A percentile compares a stretch with the other conserved stretches of the same genome.
Conservation (phyloP, 306 rosid species). For the Styphnolobium japonicum region DNA sequence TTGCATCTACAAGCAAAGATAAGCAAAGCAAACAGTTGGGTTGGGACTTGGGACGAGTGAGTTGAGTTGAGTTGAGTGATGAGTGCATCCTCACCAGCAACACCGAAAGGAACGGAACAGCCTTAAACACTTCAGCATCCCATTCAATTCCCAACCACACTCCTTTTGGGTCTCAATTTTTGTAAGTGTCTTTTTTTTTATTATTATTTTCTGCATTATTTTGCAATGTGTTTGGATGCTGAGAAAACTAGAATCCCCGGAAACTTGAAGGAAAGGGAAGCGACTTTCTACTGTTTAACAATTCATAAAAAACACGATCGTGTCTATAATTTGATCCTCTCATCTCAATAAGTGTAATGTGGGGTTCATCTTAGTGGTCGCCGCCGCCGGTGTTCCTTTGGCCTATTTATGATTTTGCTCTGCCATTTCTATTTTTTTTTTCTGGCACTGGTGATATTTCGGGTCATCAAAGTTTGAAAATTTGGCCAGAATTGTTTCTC, state of each 20-base stretch:
- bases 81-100: not conserved
- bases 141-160: not conserved
- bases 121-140: not conserved
- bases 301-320: too few species aligned
- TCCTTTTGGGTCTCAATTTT: not conserved
- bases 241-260: not conserved
- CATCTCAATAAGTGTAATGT: not conserved
- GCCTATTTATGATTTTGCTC: not conserved
- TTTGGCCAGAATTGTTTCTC: not conserved
- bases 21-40: too few species aligned
- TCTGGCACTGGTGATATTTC: not conserved
- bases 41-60: not conserved
- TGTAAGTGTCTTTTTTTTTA: slow-evolving; percentile 21
- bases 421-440: not conserved
- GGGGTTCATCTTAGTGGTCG: not conserved
- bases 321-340: not conserved
- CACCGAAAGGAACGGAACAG: not conserved
- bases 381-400: not conserved
- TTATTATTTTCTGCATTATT: not conserved
- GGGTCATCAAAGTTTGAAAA: not conserved
- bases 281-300: not conserved
- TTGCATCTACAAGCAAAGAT: slow-evolving; percentile 10
- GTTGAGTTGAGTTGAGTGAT: not conserved
- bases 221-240: slow-evolving; percentile 17
- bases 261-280: not conserved